A percentile compares a stretch with the other conserved stretches of the same genome.
Evolutionary conservation across 176 grass and related monocot species (phyloP).

Genomic region (Raddia guianensis): DNA sequence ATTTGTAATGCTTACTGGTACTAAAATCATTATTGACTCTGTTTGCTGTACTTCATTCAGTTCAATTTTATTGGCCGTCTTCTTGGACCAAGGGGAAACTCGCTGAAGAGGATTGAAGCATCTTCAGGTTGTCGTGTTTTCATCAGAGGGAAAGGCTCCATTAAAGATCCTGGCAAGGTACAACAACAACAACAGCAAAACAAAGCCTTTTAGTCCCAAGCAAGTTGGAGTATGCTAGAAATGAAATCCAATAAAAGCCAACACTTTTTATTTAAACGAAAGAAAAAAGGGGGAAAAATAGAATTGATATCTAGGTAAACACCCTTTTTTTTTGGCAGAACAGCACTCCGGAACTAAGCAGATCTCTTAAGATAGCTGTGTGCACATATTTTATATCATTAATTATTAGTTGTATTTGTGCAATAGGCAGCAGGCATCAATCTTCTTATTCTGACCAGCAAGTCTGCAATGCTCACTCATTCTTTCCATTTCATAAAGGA

Average conservation of each 20-base stretch:
- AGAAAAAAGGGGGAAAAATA: too few species aligned
- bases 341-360: slow-evolving; percentile 19
- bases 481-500: slow-evolving; percentile 68
- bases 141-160: slow-evolving; percentile 97
- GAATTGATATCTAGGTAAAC: slow-evolving; percentile 27
- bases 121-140: slow-evolving; percentile 97
- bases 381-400: not conserved
- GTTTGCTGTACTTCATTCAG: slow-evolving; percentile 42
- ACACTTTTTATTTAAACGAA: too few species aligned
- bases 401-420: not conserved
- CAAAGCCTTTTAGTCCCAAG: too few species aligned
- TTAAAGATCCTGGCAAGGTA: slow-evolving; percentile 86
- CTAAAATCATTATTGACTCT: slow-evolving; percentile 41
- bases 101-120: slow-evolving; percentile 91
- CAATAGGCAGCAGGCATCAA: not conserved
- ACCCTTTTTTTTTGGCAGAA: slow-evolving; percentile 12
- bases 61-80: slow-evolving; percentile 99
- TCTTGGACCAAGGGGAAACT: slow-evolving; percentile 97
- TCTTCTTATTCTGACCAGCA: not conserved
- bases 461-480: slow-evolving; percentile 24
- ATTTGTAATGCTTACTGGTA: slow-evolving; percentile 36
- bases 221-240: too few species aligned
- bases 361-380: not conserved
- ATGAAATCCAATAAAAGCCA: too few species aligned
- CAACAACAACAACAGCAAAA: too few species aligned